Conservation (phyloP, 2,329 filamentous ascomycete species). For the Aspergillus fructus region DNA sequence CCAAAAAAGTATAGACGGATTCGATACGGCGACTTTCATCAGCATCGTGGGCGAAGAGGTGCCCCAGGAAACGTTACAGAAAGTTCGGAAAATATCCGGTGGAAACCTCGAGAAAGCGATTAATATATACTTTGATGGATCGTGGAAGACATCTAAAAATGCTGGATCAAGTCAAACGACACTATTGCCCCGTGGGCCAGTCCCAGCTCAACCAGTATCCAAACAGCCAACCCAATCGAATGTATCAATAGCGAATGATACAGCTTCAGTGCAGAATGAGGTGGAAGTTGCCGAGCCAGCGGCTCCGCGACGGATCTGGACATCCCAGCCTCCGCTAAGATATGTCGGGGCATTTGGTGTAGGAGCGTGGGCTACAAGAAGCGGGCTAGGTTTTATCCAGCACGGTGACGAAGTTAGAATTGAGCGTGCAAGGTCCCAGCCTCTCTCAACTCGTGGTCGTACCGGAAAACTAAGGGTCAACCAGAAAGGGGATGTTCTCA, state of each 20-base stretch:
- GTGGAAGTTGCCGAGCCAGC: constrained; percentile 13
- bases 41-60: constrained; percentile 59
- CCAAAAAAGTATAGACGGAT: constrained; percentile 33
- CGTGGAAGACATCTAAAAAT: constrained; percentile 49
- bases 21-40: constrained; percentile 56
- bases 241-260: not conserved
- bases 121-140: constrained; percentile 65
- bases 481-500: constrained; percentile 78
- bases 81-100: constrained; percentile 50
- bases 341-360: constrained; percentile 93
- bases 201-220: not conserved
- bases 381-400: constrained; percentile 70
- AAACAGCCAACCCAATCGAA: not conserved
- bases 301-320: not conserved
- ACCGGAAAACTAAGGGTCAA: constrained; percentile 48
- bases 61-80: constrained; percentile 44
- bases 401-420: constrained; percentile 84
- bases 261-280: not conserved
- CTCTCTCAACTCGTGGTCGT: constrained; percentile 51
- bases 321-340: constrained; percentile 53
- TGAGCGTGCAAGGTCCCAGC: constrained; percentile 76
- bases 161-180: constrained; percentile 12
- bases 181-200: constrained; percentile 11
- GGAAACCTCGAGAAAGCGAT: constrained; percentile 60
- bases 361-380: constrained; percentile 87